Conservation (phyloP, 1,284 basidiomycete genomes). For the Lentinula novae-zelandiae region DNA sequence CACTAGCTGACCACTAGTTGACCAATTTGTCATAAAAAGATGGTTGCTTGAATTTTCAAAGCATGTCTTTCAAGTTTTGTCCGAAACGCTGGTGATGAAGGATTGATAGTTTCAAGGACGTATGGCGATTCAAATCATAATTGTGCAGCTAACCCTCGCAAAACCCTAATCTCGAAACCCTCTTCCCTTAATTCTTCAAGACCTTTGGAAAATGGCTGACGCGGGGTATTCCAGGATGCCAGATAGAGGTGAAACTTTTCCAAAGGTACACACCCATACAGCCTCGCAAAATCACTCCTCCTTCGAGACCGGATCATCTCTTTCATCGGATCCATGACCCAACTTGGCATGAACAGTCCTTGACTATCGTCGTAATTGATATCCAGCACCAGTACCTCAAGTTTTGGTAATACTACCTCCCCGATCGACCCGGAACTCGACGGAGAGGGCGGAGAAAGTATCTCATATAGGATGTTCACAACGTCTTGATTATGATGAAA, state of each 20-base stretch:
- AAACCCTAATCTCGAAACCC: neutral
- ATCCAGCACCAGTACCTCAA: neutral
- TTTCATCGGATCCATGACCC: neutral
- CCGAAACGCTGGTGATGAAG: too few relatives aligned
- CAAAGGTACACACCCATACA: neutral
- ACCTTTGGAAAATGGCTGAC: neutral
- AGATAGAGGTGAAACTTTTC: neutral
- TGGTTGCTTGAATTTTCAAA: too few relatives aligned
- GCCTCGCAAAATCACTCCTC: neutral
- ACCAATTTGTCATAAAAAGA: too few relatives aligned
- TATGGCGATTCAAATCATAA: neutral
- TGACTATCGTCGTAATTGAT: neutral
- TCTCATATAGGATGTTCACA: neutral
- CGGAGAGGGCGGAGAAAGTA: neutral
- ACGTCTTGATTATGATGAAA: neutral
- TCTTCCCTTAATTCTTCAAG: neutral
- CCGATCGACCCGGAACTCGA: neutral
- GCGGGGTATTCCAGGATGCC: neutral
- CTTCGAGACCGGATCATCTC: neutral
- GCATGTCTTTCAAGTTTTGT: too few relatives aligned
- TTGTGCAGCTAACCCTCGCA: neutral
- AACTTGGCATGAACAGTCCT: neutral
- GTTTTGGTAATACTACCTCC: neutral
- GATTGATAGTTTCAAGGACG: too few relatives aligned
- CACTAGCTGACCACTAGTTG: too few relatives aligned